These are phyloP conservation scores for Sporothrix brasiliensis DNA, from an alignment of 2,329 filamentous ascomycete genomes.

Conservation along the genomic window DNA sequence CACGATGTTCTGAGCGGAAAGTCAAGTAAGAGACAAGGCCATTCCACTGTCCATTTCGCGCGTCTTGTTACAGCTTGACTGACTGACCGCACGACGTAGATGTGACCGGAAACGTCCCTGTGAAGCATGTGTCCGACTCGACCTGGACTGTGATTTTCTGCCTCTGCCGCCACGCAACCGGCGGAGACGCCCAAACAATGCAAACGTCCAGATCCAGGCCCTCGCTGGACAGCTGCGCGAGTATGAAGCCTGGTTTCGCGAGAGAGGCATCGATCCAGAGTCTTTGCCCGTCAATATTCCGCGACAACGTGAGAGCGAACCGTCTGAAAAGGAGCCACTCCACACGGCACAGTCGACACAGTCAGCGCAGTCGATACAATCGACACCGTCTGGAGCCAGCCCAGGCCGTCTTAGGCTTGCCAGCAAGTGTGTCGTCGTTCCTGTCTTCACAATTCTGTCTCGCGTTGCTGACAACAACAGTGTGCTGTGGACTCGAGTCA, in stretches of 20 bases:
- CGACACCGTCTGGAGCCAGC: neutral
- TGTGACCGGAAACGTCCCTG: slow-evolving; percentile 11
- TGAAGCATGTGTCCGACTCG: neutral
- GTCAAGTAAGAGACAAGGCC: neutral
- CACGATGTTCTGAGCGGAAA: slow-evolving; percentile 5
- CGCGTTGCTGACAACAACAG: neutral
- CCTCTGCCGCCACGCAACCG: neutral
- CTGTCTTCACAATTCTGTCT: neutral
- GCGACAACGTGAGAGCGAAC: neutral
- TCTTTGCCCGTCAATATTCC: neutral
- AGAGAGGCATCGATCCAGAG: slow-evolving; percentile 3
- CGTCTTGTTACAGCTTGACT: neutral
- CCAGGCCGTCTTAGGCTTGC: neutral
- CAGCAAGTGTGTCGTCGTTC: neutral
- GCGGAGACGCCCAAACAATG: neutral
- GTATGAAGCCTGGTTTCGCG: slow-evolving; percentile 12
- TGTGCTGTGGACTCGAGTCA: slow-evolving; percentile 15
- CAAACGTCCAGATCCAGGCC: neutral
- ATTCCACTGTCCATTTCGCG: too few relatives aligned
- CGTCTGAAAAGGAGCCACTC: neutral
- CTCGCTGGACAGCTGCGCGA: neutral
- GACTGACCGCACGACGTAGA: neutral
- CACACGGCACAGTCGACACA: neutral
- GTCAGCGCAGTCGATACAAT: neutral
- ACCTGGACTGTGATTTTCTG: neutral